Evolutionary conservation across 305 asterid genomes (phyloP).

Genomic region (Solanum hybrid): DNA sequence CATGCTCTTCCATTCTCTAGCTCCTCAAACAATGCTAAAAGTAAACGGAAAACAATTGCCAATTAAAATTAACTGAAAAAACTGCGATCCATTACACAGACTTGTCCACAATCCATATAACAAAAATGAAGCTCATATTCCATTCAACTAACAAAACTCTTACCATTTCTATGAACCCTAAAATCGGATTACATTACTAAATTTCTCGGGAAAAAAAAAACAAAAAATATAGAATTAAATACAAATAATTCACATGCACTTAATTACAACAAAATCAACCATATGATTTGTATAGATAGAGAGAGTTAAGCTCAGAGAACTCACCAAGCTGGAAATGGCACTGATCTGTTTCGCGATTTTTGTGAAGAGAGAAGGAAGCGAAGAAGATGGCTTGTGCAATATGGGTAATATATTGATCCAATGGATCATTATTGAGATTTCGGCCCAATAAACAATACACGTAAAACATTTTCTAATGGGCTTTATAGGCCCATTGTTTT

Average conservation of each 20-base stretch:
- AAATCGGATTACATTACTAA: not conserved
- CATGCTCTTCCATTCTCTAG: not conserved
- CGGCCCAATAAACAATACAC: not conserved
- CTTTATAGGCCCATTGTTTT: not conserved
- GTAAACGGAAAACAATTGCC: not conserved
- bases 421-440: not conserved
- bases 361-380: not conserved
- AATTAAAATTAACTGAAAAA: not conserved
- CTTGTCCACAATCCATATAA: not conserved
- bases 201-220: not conserved
- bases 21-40: not conserved
- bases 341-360: not conserved
- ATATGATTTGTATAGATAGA: not conserved
- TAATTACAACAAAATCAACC: not conserved
- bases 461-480: not conserved
- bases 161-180: not conserved
- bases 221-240: not conserved
- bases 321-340: not conserved
- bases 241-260: not conserved
- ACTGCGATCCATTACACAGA: not conserved
- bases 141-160: not conserved
- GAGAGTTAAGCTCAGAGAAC: not conserved
- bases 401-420: not conserved
- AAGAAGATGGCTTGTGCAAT: not conserved
- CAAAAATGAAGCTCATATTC: not conserved